phyloP scores from a whole-genome alignment of 331 rosid species.

The Quercus tomentella region DNA sequence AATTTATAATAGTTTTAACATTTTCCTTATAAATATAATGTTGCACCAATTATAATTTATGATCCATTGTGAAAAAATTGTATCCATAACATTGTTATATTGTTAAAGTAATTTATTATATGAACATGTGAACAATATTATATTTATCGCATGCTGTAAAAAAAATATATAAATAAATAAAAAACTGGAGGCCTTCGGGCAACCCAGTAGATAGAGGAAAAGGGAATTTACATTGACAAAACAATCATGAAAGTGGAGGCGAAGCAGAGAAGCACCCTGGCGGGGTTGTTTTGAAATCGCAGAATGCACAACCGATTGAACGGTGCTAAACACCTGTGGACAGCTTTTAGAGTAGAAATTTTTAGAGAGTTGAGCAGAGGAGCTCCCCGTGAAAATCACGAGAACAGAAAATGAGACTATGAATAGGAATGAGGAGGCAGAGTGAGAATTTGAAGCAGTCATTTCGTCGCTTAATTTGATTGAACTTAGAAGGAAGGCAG shows the following conservation, averaged over 20 bases:
- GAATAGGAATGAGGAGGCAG: conserved; percentile 7
- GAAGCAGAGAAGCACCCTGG: conserved; percentile 71
- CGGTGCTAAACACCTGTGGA: conserved; percentile 37
- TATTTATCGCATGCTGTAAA: too few relatives aligned
- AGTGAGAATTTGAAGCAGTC: conserved; percentile 19
- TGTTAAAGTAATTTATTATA: too few relatives aligned
- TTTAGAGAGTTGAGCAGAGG: conserved; percentile 41
- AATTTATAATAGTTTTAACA: too few relatives aligned
- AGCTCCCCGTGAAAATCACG: conserved; percentile 19
- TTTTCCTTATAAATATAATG: too few relatives aligned
- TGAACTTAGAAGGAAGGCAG: neutral
- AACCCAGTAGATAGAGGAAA: neutral
- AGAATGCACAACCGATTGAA: conserved; percentile 38
- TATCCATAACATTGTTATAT: too few relatives aligned
- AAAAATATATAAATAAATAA: too few relatives aligned
- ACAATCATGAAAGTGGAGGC: conserved; percentile 72
- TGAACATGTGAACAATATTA: too few relatives aligned
- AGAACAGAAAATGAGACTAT: conserved; percentile 19
- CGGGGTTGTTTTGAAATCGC: conserved; percentile 55
- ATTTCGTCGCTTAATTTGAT: conserved; percentile 4
- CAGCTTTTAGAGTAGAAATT: conserved; percentile 45
- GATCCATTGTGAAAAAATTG: too few relatives aligned
- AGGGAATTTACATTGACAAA: conserved; percentile 50
- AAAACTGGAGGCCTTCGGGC: neutral
- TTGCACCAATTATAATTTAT: too few relatives aligned